Percentiles rank a stretch among this genome's conserved stretches.
phyloP scores from a whole-genome alignment of 169 alveolate species.

The Eimeria nieschulzi region DNA sequence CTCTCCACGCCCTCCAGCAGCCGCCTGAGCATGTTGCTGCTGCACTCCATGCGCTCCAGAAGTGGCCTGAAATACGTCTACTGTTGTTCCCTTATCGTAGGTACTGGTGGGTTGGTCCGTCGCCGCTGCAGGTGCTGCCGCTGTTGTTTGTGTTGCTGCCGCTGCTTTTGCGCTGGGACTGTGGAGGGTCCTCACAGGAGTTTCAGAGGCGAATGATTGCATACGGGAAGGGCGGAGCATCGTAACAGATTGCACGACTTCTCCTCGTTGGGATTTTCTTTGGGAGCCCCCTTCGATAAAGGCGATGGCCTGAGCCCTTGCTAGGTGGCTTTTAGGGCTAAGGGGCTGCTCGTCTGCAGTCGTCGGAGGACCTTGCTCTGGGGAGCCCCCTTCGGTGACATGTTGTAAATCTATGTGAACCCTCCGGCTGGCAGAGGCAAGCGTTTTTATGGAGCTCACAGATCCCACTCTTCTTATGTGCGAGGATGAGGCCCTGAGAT shows the following conservation, averaged over 20 bases:
- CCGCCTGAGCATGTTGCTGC: background rate
- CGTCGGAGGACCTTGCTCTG: background rate
- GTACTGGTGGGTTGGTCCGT: background rate
- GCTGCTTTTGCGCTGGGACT: conserved; percentile 35
- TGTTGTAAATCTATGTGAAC: background rate
- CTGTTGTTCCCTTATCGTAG: no score
- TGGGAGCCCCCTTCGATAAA: conserved; percentile 47
- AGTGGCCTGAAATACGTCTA: no score
- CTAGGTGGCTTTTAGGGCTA: conserved; percentile 53
- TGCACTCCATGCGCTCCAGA: background rate
- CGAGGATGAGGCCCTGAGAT: background rate
- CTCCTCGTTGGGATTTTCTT: background rate
- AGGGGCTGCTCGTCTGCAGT: conserved; percentile 17
- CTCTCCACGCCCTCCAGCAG: background rate
- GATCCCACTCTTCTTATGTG: background rate
- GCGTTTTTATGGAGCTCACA: background rate
- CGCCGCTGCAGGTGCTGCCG: conserved; percentile 3
- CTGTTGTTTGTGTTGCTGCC: background rate
- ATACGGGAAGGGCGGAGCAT: background rate
- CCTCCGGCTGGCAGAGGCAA: background rate
- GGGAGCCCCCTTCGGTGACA: background rate
- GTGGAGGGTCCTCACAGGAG: conserved; percentile 34
- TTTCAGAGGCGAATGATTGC: background rate
- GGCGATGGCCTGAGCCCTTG: conserved; percentile 47
- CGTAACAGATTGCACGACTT: background rate